phyloP scores from a whole-genome alignment of 2,329 filamentous ascomycete genomes.

The Cladosporium sp. region DNA sequence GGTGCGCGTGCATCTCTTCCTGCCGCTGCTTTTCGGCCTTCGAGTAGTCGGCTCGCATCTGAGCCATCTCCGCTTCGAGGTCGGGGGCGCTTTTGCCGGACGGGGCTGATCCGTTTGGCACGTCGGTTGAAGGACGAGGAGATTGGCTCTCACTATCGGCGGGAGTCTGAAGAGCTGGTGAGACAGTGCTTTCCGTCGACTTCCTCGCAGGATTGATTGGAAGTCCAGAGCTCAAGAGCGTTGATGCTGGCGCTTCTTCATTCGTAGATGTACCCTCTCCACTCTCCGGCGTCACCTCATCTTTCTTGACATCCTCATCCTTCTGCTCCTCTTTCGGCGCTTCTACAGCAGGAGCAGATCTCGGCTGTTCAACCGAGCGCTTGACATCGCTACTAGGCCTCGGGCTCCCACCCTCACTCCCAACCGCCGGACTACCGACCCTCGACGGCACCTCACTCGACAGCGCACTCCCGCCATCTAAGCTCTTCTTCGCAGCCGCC shows the following conservation, averaged over 20 bases:
- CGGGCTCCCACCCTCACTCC: slow-evolving; percentile 31
- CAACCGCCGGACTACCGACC: slow-evolving; percentile 44
- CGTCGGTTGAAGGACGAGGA: slow-evolving; percentile 26
- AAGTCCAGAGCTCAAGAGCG: slow-evolving; percentile 26
- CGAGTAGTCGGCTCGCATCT: slow-evolving; percentile 46
- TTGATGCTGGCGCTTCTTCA: slow-evolving; percentile 1
- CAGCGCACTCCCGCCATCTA: slow-evolving; percentile 37
- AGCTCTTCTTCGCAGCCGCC: slow-evolving; percentile 69
- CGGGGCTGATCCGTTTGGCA: slow-evolving; percentile 1
- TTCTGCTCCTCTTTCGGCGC: slow-evolving; percentile 13
- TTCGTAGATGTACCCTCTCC: not conserved
- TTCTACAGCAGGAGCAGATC: slow-evolving; percentile 19
- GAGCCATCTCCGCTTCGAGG: slow-evolving; percentile 41
- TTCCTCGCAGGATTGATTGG: slow-evolving; percentile 30
- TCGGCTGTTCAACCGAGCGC: slow-evolving; percentile 15
- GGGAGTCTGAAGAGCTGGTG: slow-evolving; percentile 20
- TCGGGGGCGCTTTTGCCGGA: slow-evolving; percentile 23
- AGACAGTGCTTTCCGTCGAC: slow-evolving; percentile 24
- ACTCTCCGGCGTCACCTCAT: not conserved
- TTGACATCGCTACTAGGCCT: slow-evolving; percentile 41
- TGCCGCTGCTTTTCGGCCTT: slow-evolving; percentile 56
- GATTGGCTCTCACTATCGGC: slow-evolving; percentile 16
- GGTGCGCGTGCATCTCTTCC: slow-evolving; percentile 74
- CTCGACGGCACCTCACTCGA: slow-evolving; percentile 43
- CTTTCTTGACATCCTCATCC: not conserved